phyloP scores from a whole-genome alignment of 805 yeast species.

The Schizosaccharomyces lindneri region DNA sequence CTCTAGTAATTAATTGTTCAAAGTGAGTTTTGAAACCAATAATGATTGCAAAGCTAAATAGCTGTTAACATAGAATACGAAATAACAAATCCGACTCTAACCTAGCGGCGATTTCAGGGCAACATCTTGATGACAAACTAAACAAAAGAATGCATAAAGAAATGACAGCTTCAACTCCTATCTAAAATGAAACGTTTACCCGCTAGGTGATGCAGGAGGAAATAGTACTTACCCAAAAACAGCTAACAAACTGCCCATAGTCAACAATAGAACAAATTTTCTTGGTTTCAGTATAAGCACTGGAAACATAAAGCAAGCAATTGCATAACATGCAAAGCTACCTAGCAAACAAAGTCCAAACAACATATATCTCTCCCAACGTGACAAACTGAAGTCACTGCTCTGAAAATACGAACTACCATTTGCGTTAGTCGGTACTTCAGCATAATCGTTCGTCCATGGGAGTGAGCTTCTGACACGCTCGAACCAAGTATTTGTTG shows the following conservation, averaged over 20 bases:
- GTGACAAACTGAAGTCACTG: background rate
- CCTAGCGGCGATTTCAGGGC: background rate
- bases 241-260: constrained; percentile 29
- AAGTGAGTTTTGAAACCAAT: constrained; percentile 78
- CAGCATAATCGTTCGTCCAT: background rate
- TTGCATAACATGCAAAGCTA: constrained; percentile 52
- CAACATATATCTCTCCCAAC: constrained; percentile 51
- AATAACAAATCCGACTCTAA: background rate
- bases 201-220: too few relatives aligned
- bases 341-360: constrained; percentile 57
- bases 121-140: background rate
- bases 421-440: background rate
- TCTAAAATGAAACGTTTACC: too few relatives aligned
- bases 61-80: constrained; percentile 33
- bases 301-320: constrained; percentile 69
- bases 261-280: constrained; percentile 37
- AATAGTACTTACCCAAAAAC: background rate
- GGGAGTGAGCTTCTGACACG: background rate
- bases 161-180: background rate
- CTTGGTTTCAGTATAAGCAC: constrained; percentile 72
- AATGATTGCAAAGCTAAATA: constrained; percentile 59
- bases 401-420: background rate
- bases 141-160: background rate
- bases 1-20: constrained; percentile 46
- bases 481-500: background rate